Conservation (phyloP, 176 grass and related monocot genomes). For the Oryza punctata region DNA sequence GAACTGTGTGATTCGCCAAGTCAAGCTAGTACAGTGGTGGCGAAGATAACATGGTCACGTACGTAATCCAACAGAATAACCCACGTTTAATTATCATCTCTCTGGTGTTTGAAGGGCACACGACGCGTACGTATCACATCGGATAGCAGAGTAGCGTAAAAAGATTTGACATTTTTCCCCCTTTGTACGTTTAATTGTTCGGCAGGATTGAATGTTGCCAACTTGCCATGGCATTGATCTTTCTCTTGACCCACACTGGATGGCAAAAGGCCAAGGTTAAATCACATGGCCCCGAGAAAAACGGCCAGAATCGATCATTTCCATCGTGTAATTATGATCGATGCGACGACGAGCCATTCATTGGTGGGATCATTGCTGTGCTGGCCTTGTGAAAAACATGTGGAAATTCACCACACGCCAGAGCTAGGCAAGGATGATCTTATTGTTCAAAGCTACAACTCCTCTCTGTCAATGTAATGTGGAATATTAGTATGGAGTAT, state of each 20-base stretch:
- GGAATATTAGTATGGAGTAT: too few relatives aligned
- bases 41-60: neutral
- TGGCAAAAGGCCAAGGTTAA: neutral
- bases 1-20: neutral
- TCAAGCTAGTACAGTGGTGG: neutral
- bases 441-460: too few relatives aligned
- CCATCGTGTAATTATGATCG: neutral
- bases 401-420: neutral
- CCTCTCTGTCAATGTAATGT: too few relatives aligned
- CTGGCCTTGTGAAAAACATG: conserved; percentile 6
- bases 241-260: neutral
- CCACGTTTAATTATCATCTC: too few relatives aligned
- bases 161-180: neutral
- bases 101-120: too few relatives aligned
- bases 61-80: neutral
- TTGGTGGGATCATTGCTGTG: neutral
- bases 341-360: neutral
- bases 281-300: neutral
- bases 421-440: too few relatives aligned
- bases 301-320: neutral
- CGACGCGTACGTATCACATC: neutral
- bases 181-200: neutral
- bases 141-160: neutral
- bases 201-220: neutral
- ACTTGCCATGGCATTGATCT: neutral